Base-by-base conservation (phyloP, 352 stramenopile genomes). In the Globisporangium nodosum region DNA sequence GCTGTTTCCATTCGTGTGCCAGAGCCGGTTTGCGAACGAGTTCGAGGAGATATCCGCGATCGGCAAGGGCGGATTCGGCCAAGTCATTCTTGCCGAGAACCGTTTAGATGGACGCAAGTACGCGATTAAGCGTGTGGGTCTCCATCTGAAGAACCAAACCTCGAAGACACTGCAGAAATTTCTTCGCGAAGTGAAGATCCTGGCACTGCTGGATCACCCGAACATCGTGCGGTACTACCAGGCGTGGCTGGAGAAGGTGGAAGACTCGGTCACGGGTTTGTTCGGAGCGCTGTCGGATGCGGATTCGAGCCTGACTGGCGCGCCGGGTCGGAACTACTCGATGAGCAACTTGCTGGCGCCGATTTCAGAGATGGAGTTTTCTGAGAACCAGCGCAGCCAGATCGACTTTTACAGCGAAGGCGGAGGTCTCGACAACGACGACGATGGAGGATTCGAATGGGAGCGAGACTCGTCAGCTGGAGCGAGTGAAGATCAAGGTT, bases 201-300 rank as follows among this genome's bases (percentile, higher is more conserved):
- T 98, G 33, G 92, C 90, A 3, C 59, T 92, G 40, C 69, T 97
- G 37, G 91, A 97, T 68, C 92, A 98, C 76, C 74, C 86, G 1
- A 97, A 98, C 72, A 96, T 97, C 52, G 92, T 98, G 2, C 75
- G 91, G 27, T 96, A 94, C 65, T 98, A 98, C 58, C 78, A 91
- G 62, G 88, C 88, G 18, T 97, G 88, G 88, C 66, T 96, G 5
- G 88, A 96, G 57, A 94, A 90, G 50, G 77, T 96, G 3, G 85
- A 88, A 60, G 73, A 91, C 51, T 71, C 63, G 5, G 56, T 58
- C 42, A 64, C 35, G 6, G 56, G 30, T 30, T 42, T 63, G 9
- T 67, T 62, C 6, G 68, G 64, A 20, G 66, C 56, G 16, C 49
- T 64, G 51, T 66, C 58, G 48, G 52, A 60, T n/a, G 74, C 65